phyloP scores from a whole-genome alignment of 805 yeast genomes.

The Yarrowia sp. region DNA sequence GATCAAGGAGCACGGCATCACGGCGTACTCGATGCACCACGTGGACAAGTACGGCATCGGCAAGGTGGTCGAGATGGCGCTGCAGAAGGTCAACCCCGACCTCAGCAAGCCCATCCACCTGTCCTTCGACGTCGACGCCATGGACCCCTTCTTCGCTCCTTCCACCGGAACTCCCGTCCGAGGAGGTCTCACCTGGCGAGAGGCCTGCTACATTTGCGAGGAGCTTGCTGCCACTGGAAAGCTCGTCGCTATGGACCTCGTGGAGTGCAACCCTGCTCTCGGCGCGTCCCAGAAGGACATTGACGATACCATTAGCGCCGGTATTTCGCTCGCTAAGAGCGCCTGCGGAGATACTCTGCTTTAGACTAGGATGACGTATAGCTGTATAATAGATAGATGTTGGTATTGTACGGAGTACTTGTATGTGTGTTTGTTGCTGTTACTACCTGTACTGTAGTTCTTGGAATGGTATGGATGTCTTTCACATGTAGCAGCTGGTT shows the following conservation, averaged over 20 bases:
- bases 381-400: neutral
- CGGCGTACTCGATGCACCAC: slow-evolving; percentile 94
- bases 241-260: slow-evolving; percentile 83
- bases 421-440: neutral
- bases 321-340: slow-evolving; percentile 87
- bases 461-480: too few species aligned
- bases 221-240: slow-evolving; percentile 89
- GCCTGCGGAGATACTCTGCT: slow-evolving; percentile 89
- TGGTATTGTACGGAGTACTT: neutral
- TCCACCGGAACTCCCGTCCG: slow-evolving; percentile 98
- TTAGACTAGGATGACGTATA: slow-evolving; percentile 34
- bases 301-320: slow-evolving; percentile 82
- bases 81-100: slow-evolving; percentile 71
- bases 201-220: slow-evolving; percentile 89
- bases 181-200: slow-evolving; percentile 93
- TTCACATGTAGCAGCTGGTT: too few species aligned
- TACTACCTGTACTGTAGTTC: too few species aligned
- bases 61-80: slow-evolving; percentile 87
- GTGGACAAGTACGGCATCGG: slow-evolving; percentile 92
- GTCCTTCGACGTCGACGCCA: slow-evolving; percentile 94
- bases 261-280: slow-evolving; percentile 87
- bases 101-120: slow-evolving; percentile 76
- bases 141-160: slow-evolving; percentile 90
- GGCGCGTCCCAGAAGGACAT: slow-evolving; percentile 76
- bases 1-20: slow-evolving; percentile 64